Percentiles rank a stretch among this genome's conserved stretches.
phyloP scores from a whole-genome alignment of 345 rosid species.

The Erodium maritimum region DNA sequence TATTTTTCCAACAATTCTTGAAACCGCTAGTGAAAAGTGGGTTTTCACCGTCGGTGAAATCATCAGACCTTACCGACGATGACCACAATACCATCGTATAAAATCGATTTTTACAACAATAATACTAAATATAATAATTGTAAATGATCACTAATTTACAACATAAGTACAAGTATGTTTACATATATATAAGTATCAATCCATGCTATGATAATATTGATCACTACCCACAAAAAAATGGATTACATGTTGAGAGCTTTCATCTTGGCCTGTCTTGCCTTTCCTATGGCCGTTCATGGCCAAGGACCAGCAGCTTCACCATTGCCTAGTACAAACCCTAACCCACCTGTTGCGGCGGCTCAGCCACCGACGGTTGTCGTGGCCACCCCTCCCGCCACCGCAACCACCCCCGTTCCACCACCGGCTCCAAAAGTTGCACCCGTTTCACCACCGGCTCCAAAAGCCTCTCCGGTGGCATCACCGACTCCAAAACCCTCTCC shows the following conservation, averaged over 20 bases:
- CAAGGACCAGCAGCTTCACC: slow-evolving; percentile 74
- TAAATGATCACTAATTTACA: too few relatives aligned
- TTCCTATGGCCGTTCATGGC: slow-evolving; percentile 34
- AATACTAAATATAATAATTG: too few relatives aligned
- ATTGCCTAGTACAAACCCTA: slow-evolving; percentile 23
- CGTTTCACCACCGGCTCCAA: slow-evolving; percentile 39
- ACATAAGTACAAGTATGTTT: too few relatives aligned
- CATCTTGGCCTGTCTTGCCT: slow-evolving; percentile 25
- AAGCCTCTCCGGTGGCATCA: slow-evolving; percentile 38
- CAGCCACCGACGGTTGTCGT: slow-evolving; percentile 33
- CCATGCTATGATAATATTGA: too few relatives aligned
- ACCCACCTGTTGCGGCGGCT: slow-evolving; percentile 26
- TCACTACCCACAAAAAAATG: slow-evolving; percentile 35
- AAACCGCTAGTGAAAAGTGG: too few relatives aligned
- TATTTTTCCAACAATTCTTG: too few relatives aligned
- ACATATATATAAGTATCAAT: slow-evolving; percentile 1
- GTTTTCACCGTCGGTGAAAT: too few relatives aligned
- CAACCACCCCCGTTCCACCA: slow-evolving; percentile 37
- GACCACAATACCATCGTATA: too few relatives aligned
- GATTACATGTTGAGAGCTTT: slow-evolving; percentile 23
- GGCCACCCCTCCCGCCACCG: too few relatives aligned
- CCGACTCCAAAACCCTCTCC: slow-evolving; percentile 38
- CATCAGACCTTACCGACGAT: too few relatives aligned
- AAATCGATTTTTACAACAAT: too few relatives aligned
- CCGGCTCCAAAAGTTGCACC: slow-evolving; percentile 61